Evolutionary conservation across 257 asterid species (phyloP), one percentile per base, ranked within the genome.

Genomic region (Vinca minor): DNA sequence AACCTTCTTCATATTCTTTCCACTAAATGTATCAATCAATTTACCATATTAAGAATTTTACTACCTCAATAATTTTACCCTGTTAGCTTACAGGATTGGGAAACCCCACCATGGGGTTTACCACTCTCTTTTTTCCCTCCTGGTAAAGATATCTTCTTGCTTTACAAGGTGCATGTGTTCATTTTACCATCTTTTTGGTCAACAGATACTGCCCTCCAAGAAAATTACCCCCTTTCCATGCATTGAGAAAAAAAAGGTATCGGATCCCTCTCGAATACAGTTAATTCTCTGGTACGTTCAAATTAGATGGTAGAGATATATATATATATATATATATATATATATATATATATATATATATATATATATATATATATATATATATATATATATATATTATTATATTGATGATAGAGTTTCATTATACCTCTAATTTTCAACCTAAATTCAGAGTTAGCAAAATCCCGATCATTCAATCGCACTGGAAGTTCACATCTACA

Each of bases 1-100:
- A 60, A 76, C 77, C 81, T 76, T 71, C 69, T 67, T 49, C 66
- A 21, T 69, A 36, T 57, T 55, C 50, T 72, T 71, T 57, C 35
- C 3, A 61, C 59, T 1, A 59, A 45, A 41, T 42, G 34, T 23
- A 44, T 57, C 62, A 45, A 67, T 71, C 73, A 62, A 66, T 56
- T 67, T 67, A 53, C 71, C 74, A 63, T 31, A 59, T 67, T 25
- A 67, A 63, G 71, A 63, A 71, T 56, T 47, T 59, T 49, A 58
- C 23, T 39, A 29, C 53, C 41, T 67, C 74, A 71, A 70, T 74
- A 69, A 74, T 69, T 71, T 71, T 61, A 63, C 62, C 70, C 57
- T 67, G 59, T 60, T n/a, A n/a, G 63, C 75, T 68, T 72, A 47
- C 46, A 20, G 46, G 50, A 61, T 65, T 76, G 64, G 70, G 73